Base-by-base conservation (phyloP, 208 protist species). In the Leishmania aethiopica region DNA sequence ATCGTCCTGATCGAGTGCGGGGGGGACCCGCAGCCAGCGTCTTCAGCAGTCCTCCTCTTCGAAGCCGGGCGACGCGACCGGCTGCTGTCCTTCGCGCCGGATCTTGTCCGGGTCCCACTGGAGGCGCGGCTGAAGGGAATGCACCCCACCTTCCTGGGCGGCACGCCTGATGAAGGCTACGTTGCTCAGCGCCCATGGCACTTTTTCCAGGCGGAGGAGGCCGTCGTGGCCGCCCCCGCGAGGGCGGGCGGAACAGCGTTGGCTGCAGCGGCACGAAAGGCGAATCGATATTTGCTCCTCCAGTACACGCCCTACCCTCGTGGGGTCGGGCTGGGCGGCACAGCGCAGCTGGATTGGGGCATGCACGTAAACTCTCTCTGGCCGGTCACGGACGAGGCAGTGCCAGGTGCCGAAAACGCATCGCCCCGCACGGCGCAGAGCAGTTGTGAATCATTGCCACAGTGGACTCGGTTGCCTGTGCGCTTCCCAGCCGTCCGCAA, bases 1-100 rank as follows among this genome's bases (percentile, higher is more conserved):
- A 89, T 97, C 13, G 62, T 93, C 42, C 71, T 97, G 51, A 57
- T 97, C 35, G 94, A 97, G 60, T 64, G 80, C 2, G 94, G 94
- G 19, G 15, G 59, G 0, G 91, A 94, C 40, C 32, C 76, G 47
- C 82, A 86, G 77, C 74, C 86, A 10, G 64, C 74, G 1, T 81
- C 71, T 7, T 1, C 42, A 10, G 25, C 77, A 15, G 42, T 42
- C 2, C 70, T 84, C 2, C 51, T 88, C 17, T 59, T 89, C 0
- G 42, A 76, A 13, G 47, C 49, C 8, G 79, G 80, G 0, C 66
- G 80, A n/a, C 76, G 83, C 6, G 69, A 83, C 35, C 85, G 86
- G 1, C 73, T 90, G 3, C 71, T 91, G 42, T 88, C 79, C n/a
- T 93, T 90, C 73, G 75, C 82, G 10, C 86, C 88, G 8, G 86